phyloP scores from a whole-genome alignment of 352 stramenopile genomes.

The Poterioochromonas sp. region DNA sequence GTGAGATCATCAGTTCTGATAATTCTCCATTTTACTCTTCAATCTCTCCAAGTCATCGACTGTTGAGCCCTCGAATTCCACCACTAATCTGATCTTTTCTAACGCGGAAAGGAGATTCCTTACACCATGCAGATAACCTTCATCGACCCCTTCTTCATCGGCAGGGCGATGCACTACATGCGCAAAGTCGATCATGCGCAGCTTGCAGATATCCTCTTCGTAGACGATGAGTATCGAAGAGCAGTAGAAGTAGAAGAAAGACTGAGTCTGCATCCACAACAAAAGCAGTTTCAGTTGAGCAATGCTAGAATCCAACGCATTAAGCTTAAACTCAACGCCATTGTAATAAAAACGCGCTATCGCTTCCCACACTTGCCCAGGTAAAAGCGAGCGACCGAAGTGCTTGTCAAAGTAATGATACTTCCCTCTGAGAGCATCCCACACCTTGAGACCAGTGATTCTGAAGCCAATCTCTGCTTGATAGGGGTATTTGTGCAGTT shows the following conservation, averaged over 20 bases:
- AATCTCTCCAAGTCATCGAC: too few relatives aligned
- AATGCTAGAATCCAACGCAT: constrained; percentile 54
- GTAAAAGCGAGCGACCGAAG: constrained; percentile 59
- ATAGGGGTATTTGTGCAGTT: constrained; percentile 80
- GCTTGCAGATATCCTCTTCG: constrained; percentile 47
- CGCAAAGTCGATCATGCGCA: constrained; percentile 50
- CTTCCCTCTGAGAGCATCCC: constrained; percentile 44
- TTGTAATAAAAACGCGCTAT: constrained; percentile 67
- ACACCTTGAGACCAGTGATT: constrained; percentile 83
- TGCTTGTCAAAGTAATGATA: constrained; percentile 74
- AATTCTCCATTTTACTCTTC: too few relatives aligned
- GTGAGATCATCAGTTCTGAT: too few relatives aligned
- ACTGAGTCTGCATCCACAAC: constrained; percentile 65
- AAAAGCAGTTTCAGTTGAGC: constrained; percentile 55
- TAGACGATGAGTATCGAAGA: constrained; percentile 89
- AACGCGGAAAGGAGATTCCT: not conserved
- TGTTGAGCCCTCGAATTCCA: too few relatives aligned
- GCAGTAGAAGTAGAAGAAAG: constrained; percentile 73
- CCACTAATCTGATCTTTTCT: too few relatives aligned
- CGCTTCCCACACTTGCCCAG: constrained; percentile 54
- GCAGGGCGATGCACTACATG: constrained; percentile 38
- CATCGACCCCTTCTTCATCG: not conserved
- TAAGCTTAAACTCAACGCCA: constrained; percentile 29
- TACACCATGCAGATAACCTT: constrained; percentile 29
- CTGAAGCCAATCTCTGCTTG: constrained; percentile 80